Base-by-base conservation (phyloP, 148 eudicot genomes). In the Camellia lanceoleosa region DNA sequence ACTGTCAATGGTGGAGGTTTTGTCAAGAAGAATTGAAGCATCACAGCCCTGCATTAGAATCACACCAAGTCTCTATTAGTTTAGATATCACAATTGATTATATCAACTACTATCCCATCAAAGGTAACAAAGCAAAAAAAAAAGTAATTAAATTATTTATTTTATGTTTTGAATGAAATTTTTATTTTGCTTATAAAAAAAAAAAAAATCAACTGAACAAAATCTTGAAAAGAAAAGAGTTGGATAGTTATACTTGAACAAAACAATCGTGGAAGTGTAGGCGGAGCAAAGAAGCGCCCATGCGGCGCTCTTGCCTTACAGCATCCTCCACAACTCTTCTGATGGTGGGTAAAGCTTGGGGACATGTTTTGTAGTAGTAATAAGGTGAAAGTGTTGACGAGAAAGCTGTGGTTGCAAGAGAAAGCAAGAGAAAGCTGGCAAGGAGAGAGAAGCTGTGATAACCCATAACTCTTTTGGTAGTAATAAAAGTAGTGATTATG, bases 231-330 rank as follows among this genome's bases (percentile, higher is more conserved):
- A 67, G 19, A 30, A 18, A 66, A 10, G 16, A 62, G 5, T 47
- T 46, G n/a, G 38, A 46, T 41, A 46, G 30, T 47, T 59, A n/a
- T 76, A 79, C 87, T 14, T 75, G 56, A 19, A 85, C 87, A 56
- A 85, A 85, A 51, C 87, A 85, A 16, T 85, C 87, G 30, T 85
- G 87, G 52, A 85, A 85, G 55, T 81, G 82, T 3, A 81, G 82
- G 42, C 87, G 87, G 2, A 85, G 42, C 18, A 85, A 68, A 70
- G 87, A 85, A 76, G 87, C 87, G 7, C 87, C 87, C 82, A 85
- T 81, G 43, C 87, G 87, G 1, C 58, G 64, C 58, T 85, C 84
- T 71, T 76, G 73, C 68, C 38, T 43, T 47, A 85, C 60, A 16
- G 82, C 87, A 0, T 52, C 82, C 7, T 76, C 58, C 0, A 82